Percentiles rank a stretch among this genome's conserved stretches.
phyloP scores from a whole-genome alignment of 768 basidiomycete genomes.

The Tricholoma terreum region DNA sequence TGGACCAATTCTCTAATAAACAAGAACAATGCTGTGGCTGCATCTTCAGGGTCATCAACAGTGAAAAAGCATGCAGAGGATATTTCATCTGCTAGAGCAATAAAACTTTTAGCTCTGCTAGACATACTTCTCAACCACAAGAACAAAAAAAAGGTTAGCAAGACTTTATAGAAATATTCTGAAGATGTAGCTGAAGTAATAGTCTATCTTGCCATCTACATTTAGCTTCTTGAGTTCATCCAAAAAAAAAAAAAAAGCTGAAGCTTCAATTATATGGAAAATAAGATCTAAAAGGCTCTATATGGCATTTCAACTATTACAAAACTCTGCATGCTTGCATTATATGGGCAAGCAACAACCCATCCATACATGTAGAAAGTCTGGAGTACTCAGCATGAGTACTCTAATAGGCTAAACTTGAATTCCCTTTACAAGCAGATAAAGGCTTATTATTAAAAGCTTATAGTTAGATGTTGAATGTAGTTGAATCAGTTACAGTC shows the following conservation, averaged over 20 bases:
- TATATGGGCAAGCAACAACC: constrained; percentile 23
- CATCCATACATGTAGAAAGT: constrained; percentile 26
- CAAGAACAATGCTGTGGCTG: constrained; percentile 23
- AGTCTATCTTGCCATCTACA: no score
- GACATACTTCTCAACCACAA: no score
- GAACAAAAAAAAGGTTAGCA: no score
- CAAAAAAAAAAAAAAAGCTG: constrained; percentile 24
- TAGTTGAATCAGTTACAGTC: no score
- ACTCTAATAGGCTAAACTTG: constrained; percentile 22
- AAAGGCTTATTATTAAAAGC: constrained; percentile 9
- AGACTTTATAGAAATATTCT: no score
- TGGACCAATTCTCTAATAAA: constrained; percentile 26
- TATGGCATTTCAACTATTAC: constrained; percentile 22
- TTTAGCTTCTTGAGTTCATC: constrained; percentile 21
- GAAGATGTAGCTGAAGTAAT: constrained; percentile 26
- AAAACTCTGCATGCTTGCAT: constrained; percentile 23
- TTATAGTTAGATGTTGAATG: no score
- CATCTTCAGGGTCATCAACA: background rate
- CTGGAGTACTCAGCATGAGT: constrained; percentile 5
- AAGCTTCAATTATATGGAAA: constrained; percentile 20
- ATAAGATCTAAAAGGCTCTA: constrained; percentile 24
- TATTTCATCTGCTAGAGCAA: constrained; percentile 19
- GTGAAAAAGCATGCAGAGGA: constrained; percentile 16
- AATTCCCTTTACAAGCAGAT: constrained; percentile 21
- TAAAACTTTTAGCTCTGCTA: no score